Base-by-base conservation (phyloP, 495 filamentous ascomycete genomes). In the Daldinia childiae region DNA sequence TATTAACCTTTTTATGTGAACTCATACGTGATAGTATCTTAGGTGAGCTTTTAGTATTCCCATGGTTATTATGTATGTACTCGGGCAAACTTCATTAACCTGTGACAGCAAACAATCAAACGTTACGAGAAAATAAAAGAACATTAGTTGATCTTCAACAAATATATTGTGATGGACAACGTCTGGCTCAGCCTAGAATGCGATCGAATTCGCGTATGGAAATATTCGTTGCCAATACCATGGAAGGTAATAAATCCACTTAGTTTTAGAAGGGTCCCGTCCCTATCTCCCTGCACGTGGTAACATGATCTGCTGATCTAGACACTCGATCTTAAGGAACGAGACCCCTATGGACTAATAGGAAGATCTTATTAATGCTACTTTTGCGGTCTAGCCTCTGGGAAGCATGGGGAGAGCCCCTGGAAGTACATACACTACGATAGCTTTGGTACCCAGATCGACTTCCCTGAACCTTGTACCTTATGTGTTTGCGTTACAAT, bases 291-390 rank as follows among this genome's bases (percentile, higher is more conserved):
- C 59, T 66, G 63, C 43, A 62, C 48, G 39, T 21, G 61, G 70
- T 64, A 50, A 68, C 56, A 56, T 39, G 64, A 69, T 73, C 71
- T 66, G 71, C 66, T 48, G 59, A 69, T 69, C 71, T 69, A 64
- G 71, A 63, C 71, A 66, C 51, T 32, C 65, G 61, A 69, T 52
- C 30, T 32, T 39, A 62, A 17, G 62, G 70, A 56, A 66, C 65
- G 48, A 66, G 70, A 62, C 51, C 43, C 61, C 38, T 34, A 59
- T 54, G 26, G 26, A 54, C 27, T 29, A 54, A 54, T 54, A 54
- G 56, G 61, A 27, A 56, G 9, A 56, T 52, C 65, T 21, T 64
- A 27, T 52, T 58, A 58, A 69, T 36, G 29, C 43, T 59, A 43
- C 30, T 24, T 58, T 66, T 51, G 39, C 26, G 62, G 62, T 66